Evolutionary conservation across 2,329 filamentous ascomycete species (phyloP).

Genomic region (Aspergillus pseudonomiae): DNA sequence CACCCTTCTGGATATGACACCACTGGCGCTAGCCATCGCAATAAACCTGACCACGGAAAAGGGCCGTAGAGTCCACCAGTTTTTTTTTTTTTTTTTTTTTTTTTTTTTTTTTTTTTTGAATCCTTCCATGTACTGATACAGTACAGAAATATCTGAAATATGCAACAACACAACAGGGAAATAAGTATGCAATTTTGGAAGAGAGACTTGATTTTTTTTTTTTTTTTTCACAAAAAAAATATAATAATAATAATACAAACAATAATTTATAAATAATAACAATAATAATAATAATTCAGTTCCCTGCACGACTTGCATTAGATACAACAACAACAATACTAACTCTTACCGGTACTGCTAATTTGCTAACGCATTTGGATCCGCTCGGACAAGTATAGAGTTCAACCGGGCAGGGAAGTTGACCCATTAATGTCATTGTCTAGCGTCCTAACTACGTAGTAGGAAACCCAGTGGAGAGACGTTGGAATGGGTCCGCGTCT

Average conservation of each 20-base stretch:
- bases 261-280: too few species aligned
- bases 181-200: not conserved
- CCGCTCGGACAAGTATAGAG: slow-evolving; percentile 11
- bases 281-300: not conserved
- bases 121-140: not conserved
- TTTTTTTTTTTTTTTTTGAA: not conserved
- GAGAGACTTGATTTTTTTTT: too few species aligned
- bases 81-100: not conserved
- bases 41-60: not conserved
- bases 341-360: not conserved
- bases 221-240: not conserved
- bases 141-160: not conserved
- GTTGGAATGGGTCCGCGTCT: slow-evolving; percentile 19
- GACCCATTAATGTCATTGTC: slow-evolving; percentile 9
- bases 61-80: not conserved
- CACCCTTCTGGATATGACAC: not conserved
- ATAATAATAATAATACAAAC: too few species aligned
- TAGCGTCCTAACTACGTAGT: not conserved
- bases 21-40: not conserved
- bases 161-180: not conserved
- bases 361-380: slow-evolving; percentile 12
- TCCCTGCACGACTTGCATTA: not conserved
- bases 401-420: slow-evolving; percentile 16
- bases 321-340: not conserved
- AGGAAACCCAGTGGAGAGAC: slow-evolving; percentile 15